phyloP scores from a whole-genome alignment of 768 basidiomycete genomes.

The Paxillus rubicundulus region DNA sequence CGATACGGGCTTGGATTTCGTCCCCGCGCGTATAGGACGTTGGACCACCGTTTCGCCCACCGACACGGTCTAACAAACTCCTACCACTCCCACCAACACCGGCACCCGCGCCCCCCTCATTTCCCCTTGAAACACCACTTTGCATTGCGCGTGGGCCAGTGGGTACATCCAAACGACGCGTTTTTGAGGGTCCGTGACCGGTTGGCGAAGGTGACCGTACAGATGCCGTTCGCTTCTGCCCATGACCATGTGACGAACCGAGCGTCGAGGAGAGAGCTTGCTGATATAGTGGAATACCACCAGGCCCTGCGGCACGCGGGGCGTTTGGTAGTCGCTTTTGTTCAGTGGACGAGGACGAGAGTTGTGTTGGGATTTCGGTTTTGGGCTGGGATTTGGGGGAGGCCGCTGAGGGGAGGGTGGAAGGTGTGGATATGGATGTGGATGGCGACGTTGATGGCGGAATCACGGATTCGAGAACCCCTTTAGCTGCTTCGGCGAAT shows the following conservation, averaged over 20 bases:
- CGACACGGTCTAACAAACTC: conserved; percentile 82
- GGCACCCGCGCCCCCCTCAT: conserved; percentile 2
- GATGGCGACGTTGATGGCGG: conserved; percentile 32
- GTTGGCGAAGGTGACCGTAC: conserved; percentile 66
- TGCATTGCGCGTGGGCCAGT: conserved; percentile 86
- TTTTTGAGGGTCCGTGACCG: conserved; percentile 63
- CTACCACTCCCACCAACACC: conserved; percentile 42
- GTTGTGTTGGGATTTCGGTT: conserved; percentile 25
- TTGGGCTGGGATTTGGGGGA: conserved; percentile 28
- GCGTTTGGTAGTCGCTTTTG: conserved; percentile 40
- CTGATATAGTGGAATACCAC: conserved; percentile 56
- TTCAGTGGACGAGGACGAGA: conserved; percentile 13
- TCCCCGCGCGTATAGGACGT: conserved; percentile 44
- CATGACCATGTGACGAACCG: conserved; percentile 41
- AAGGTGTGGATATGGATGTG: conserved; percentile 27
- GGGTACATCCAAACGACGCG: conserved; percentile 72
- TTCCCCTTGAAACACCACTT: conserved; percentile 19
- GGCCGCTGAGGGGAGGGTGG: conserved; percentile 21
- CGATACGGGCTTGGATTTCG: conserved; percentile 76
- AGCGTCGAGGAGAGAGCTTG: conserved; percentile 70
- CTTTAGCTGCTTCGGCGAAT: conserved; percentile 76
- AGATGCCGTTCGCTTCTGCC: conserved; percentile 64
- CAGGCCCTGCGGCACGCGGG: conserved; percentile 39
- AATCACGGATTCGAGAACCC: conserved; percentile 51
- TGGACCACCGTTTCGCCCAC: conserved; percentile 45